Evolutionary conservation across 176 grass and related monocot species (phyloP).

Genomic region (Melocanna baccifera): DNA sequence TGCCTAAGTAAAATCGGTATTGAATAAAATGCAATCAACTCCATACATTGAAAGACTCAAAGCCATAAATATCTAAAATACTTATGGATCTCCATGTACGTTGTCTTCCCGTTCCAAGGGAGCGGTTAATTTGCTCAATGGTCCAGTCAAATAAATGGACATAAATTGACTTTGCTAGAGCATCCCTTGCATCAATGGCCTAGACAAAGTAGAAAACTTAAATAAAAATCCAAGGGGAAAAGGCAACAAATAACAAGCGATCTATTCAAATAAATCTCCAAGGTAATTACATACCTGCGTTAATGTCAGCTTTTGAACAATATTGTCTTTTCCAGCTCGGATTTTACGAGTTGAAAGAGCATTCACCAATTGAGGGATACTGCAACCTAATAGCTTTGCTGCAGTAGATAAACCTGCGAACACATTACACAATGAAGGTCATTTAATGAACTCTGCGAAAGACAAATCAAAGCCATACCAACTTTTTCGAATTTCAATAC

Average conservation of each 20-base stretch:
- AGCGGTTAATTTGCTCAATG: conserved; percentile 78
- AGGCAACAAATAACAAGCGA: not conserved
- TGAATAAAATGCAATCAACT: conserved; percentile 29
- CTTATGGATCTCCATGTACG: conserved; percentile 72
- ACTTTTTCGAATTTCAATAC: not conserved
- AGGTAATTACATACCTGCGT: conserved; percentile 58
- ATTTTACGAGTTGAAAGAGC: conserved; percentile 86
- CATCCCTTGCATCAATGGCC: conserved; percentile 88
- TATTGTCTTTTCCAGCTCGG: conserved; percentile 80
- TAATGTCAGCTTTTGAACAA: conserved; percentile 83
- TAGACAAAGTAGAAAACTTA: conserved; percentile 33
- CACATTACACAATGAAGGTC: conserved; percentile 17
- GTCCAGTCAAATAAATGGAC: conserved; percentile 88
- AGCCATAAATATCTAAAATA: conserved; percentile 99
- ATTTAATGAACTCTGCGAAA: not conserved
- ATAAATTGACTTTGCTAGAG: conserved; percentile 92
- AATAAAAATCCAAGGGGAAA: conserved; percentile 7
- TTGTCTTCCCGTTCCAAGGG: conserved; percentile 63
- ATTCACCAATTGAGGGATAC: conserved; percentile 52
- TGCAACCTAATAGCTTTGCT: conserved; percentile 82
- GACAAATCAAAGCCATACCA: not conserved
- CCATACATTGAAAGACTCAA: conserved; percentile 89
- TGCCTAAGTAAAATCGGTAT: conserved; percentile 2
- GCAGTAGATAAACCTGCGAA: conserved; percentile 62
- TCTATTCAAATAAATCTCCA: not conserved